Percentiles rank a stretch among this genome's conserved stretches.
Evolutionary conservation across 148 eudicot genomes (phyloP).

Genomic region (Polygonum maritimum): DNA sequence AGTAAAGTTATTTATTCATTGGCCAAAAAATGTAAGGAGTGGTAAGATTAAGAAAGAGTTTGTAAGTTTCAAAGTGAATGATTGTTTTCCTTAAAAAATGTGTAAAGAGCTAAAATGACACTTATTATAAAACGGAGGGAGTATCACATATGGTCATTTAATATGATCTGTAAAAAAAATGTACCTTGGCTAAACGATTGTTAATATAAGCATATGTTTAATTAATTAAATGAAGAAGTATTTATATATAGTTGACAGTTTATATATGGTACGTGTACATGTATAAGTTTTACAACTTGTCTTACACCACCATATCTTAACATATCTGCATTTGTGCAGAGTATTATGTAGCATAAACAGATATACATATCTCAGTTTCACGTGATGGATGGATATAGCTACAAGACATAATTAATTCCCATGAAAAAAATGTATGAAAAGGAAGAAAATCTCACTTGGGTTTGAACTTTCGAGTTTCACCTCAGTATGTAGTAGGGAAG

Average conservation of each 20-base stretch:
- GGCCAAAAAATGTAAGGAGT: too few relatives aligned
- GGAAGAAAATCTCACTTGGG: constrained; percentile 1
- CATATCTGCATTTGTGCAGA: not conserved
- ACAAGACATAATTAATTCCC: not conserved
- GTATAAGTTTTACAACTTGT: not conserved
- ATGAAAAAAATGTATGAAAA: not conserved
- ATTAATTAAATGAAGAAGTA: not conserved
- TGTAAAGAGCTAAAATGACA: too few relatives aligned
- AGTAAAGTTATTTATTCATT: too few relatives aligned
- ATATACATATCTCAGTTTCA: not conserved
- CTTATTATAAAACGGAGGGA: too few relatives aligned
- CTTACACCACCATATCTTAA: not conserved
- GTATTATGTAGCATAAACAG: not conserved
- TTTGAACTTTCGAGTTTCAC: constrained; percentile 4
- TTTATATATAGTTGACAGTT: not conserved
- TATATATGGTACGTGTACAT: not conserved
- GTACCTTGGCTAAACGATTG: too few relatives aligned
- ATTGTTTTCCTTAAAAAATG: too few relatives aligned
- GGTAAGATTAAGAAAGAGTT: too few relatives aligned
- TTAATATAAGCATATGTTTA: too few relatives aligned
- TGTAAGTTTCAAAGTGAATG: too few relatives aligned
- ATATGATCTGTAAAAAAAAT: too few relatives aligned
- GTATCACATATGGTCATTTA: too few relatives aligned
- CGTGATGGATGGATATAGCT: not conserved
- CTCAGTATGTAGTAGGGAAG: not conserved